These are phyloP conservation scores for Pseudisothecium myosuroides DNA, from an alignment of 225 moss, liverwort and hornwort species.

Conservation along the genomic window DNA sequence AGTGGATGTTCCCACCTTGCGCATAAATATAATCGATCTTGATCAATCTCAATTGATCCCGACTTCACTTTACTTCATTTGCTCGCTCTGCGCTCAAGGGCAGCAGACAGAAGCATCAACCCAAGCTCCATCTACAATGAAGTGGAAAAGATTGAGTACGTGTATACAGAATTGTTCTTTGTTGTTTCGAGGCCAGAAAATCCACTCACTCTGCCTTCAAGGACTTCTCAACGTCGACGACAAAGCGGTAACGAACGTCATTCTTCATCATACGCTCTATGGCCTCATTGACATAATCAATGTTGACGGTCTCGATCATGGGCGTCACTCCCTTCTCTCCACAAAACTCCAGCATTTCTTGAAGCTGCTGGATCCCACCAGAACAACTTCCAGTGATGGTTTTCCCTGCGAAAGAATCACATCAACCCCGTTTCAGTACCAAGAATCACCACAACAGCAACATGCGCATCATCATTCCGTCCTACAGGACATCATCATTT, in stretches of 20 bases:
- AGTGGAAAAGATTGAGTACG: not conserved
- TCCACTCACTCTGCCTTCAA: constrained; percentile 13
- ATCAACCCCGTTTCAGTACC: not conserved
- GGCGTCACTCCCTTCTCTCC: constrained; percentile 36
- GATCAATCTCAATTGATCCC: not conserved
- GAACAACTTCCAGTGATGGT: constrained; percentile 21
- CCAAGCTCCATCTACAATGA: not conserved
- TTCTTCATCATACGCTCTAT: constrained; percentile 34
- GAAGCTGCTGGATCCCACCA: constrained; percentile 27
- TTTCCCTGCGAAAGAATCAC: constrained; percentile 3
- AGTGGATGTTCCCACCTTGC: not conserved
- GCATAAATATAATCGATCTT: not conserved
- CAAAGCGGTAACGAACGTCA: constrained; percentile 62
- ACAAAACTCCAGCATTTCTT: constrained; percentile 58
- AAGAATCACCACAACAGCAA: not conserved
- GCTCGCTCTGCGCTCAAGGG: not conserved
- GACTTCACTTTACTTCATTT: not conserved
- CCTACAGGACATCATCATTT: not conserved
- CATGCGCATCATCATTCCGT: not conserved
- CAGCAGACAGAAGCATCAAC: not conserved
- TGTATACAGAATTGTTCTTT: no score
- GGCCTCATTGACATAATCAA: constrained; percentile 37
- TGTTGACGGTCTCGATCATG: constrained; percentile 39
- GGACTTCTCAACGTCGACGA: constrained; percentile 45
- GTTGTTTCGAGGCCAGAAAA: not conserved